These are phyloP conservation scores for Erodium trifolium DNA, from an alignment of 441 rosid genomes.

Conservation along the genomic window DNA sequence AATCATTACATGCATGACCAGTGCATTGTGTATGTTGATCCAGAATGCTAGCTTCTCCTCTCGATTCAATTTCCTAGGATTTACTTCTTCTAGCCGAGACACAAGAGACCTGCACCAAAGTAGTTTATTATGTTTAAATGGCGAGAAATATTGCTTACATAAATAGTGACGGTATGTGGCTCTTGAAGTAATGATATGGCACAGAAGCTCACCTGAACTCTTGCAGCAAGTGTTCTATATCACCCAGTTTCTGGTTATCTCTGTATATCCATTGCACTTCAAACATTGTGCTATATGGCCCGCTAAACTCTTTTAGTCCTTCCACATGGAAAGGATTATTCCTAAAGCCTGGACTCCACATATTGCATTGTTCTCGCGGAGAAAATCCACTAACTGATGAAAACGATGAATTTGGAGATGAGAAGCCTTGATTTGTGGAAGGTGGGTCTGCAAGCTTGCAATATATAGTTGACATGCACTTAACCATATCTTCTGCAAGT, in stretches of 20 bases:
- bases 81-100: slow-evolving; percentile 59
- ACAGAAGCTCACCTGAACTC: slow-evolving; percentile 54
- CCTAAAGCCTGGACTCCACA: slow-evolving; percentile 75
- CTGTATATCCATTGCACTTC: slow-evolving; percentile 76
- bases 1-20: slow-evolving; percentile 85
- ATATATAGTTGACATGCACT: slow-evolving; percentile 78
- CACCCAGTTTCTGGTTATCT: slow-evolving; percentile 63
- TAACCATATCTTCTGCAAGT: slow-evolving; percentile 85
- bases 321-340: slow-evolving; percentile 79
- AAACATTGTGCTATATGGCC: slow-evolving; percentile 73
- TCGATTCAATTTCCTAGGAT: slow-evolving; percentile 64
- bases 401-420: slow-evolving; percentile 65
- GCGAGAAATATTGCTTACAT: neutral
- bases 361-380: slow-evolving; percentile 59
- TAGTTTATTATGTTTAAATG: neutral
- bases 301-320: slow-evolving; percentile 77
- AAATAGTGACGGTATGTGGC: neutral
- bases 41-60: slow-evolving; percentile 34
- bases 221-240: slow-evolving; percentile 63
- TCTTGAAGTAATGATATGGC: neutral
- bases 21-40: slow-evolving; percentile 71
- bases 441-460: slow-evolving; percentile 86
- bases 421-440: slow-evolving; percentile 41
- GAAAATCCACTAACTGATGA: slow-evolving; percentile 65
- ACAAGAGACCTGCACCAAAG: slow-evolving; percentile 51